Evolutionary conservation across 2,329 filamentous ascomycete species (phyloP), one percentile per base, ranked within the genome.

Genomic region (Leptographium lundbergii): DNA sequence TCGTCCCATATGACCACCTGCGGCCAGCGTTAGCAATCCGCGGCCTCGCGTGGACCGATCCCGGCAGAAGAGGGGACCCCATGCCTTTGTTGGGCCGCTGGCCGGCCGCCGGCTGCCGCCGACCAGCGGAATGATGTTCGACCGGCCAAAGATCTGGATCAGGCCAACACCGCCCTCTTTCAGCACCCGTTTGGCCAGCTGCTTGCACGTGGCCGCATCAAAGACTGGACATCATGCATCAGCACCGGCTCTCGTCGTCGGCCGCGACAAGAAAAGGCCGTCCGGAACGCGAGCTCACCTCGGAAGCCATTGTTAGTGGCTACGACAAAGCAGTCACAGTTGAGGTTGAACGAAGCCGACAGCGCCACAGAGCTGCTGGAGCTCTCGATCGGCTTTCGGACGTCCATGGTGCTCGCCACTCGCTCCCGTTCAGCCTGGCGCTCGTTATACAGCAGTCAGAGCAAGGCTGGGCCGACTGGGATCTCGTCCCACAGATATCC

Each of bases 1-100:
- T 95, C 90, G 70, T 99, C 91, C 91, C 91, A 97, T 66, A 97
- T 88, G 64, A 95, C 85, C 55, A 91, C 80, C 82, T 86, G 60
- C 27, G 59, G 36, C 10, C 14, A 2, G 1, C 14, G 56, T 52
- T 22, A 52, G 47, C 47, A 2, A 17, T 25, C 6, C 5, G 14
- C 45, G 9, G 45, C 24, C 45, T 47, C 14, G 36, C 4, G 36
- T 17, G 14, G 13, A 45, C 19, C 19, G 19, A 7, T 5, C 19
- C 19, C 19, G 13, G 9, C 19, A 6, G 3, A 4, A 9, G 11
- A 22, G 36, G 36, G 11, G 24, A 17, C 24, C 22, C 13, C 48
- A 10, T 32, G 85, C 89, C 77, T 95, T 95, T 73, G 91, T 95
- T 69, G 87, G 87, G 17, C 90, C 85, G 66, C 90, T 94, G 68